phyloP scores from a whole-genome alignment of 2,329 filamentous ascomycete genomes.

The Emericellopsis atlantica region DNA sequence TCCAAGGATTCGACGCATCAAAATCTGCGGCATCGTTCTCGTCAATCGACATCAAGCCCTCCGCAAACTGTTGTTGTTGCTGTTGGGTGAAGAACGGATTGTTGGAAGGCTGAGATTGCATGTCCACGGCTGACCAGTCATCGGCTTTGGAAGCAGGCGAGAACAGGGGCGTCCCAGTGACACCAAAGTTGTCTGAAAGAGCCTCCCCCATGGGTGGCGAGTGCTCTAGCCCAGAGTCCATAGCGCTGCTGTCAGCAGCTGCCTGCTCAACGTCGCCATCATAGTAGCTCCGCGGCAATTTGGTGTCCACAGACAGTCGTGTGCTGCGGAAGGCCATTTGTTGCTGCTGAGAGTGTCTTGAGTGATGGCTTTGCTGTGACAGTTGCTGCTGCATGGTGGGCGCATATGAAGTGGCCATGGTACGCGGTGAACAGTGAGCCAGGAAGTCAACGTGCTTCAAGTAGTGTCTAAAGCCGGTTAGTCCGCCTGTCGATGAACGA shows the following conservation, averaged over 20 bases:
- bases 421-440: background rate
- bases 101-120: slow-evolving; percentile 51
- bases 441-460: no score
- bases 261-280: slow-evolving; percentile 46
- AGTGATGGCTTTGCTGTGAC: no score
- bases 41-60: slow-evolving; percentile 56
- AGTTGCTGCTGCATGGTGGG: slow-evolving; percentile 2
- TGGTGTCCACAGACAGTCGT: slow-evolving; percentile 40
- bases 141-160: slow-evolving; percentile 45
- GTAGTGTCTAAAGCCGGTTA: no score
- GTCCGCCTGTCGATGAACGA: no score
- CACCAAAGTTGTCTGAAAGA: slow-evolving; percentile 50
- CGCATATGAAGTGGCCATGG: slow-evolving; percentile 4
- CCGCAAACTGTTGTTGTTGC: slow-evolving; percentile 30
- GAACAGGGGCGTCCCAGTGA: slow-evolving; percentile 40
- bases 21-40: slow-evolving; percentile 31
- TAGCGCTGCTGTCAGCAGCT: slow-evolving; percentile 43
- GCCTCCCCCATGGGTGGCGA: slow-evolving; percentile 50
- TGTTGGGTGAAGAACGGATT: slow-evolving; percentile 45
- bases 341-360: no score
- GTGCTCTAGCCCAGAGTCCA: slow-evolving; percentile 51
- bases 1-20: slow-evolving; percentile 2
- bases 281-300: slow-evolving; percentile 40
- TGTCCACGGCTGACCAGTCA: slow-evolving; percentile 47
- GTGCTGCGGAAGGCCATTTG: background rate